A percentile compares a stretch with the other conserved stretches of the same genome.
phyloP scores from a whole-genome alignment of 1,284 basidiomycete species.

The Apiotrichum gamsii region DNA sequence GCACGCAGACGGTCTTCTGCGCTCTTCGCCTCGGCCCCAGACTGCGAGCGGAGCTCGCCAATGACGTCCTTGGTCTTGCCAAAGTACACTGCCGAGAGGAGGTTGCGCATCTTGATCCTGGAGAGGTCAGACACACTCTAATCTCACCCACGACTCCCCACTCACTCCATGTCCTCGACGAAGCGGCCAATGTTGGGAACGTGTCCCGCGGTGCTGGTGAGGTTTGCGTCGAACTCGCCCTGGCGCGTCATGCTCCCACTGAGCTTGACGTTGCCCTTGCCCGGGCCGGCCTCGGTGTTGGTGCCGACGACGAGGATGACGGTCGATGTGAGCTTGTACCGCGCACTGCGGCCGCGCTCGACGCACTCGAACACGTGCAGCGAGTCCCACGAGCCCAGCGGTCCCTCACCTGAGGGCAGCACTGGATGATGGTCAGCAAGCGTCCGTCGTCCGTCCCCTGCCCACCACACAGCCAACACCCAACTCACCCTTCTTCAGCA shows the following conservation, averaged over 20 bases:
- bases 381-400: conserved; percentile 75
- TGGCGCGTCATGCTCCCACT: conserved; percentile 97
- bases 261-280: conserved; percentile 69
- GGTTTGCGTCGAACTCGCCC: conserved; percentile 80
- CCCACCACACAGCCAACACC: not conserved
- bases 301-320: conserved; percentile 91
- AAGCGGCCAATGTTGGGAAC: conserved; percentile 86
- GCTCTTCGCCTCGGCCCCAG: conserved; percentile 75
- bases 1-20: conserved; percentile 81
- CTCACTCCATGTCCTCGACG: conserved; percentile 91
- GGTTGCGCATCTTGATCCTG: conserved; percentile 87
- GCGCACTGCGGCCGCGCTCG: conserved; percentile 82
- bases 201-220: conserved; percentile 71
- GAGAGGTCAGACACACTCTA: too few species aligned
- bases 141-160: too few species aligned
- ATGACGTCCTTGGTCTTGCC: conserved; percentile 95
- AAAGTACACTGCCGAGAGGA: conserved; percentile 95
- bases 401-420: conserved; percentile 13
- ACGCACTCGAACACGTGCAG: conserved; percentile 95
- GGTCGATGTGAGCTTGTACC: conserved; percentile 96
- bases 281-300: conserved; percentile 47
- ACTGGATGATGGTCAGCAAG: conserved; percentile 5
- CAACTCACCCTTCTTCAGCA: conserved; percentile 86
- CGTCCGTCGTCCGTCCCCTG: too few species aligned
- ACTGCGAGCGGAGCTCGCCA: conserved; percentile 78